These are phyloP conservation scores for Quercus lobata DNA, from an alignment of 331 rosid genomes.

Conservation along the genomic window DNA sequence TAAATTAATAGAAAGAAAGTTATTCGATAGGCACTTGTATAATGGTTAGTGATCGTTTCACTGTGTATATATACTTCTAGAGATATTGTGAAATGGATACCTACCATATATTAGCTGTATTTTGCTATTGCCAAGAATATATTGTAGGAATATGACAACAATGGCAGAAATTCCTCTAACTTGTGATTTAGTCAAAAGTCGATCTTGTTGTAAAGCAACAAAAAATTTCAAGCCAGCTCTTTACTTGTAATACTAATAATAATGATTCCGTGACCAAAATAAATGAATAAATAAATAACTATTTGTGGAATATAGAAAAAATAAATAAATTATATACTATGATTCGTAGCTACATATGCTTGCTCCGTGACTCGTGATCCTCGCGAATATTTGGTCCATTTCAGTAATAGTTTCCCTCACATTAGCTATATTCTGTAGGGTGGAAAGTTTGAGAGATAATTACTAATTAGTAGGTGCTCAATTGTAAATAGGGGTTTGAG, in stretches of 20 bases:
- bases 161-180: too few relatives aligned
- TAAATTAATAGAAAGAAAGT: too few relatives aligned
- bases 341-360: not conserved
- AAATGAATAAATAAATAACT: not conserved
- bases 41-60: too few relatives aligned
- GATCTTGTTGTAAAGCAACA: slow-evolving; percentile 10
- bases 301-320: not conserved
- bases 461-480: too few relatives aligned
- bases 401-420: not conserved
- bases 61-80: too few relatives aligned
- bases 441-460: too few relatives aligned
- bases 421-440: not conserved
- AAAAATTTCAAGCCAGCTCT: slow-evolving; percentile 15
- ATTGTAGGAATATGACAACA: too few relatives aligned
- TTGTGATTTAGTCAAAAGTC: not conserved
- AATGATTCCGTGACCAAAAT: slow-evolving; percentile 8
- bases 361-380: not conserved
- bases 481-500: too few relatives aligned
- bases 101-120: too few relatives aligned
- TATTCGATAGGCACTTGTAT: too few relatives aligned
- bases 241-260: not conserved
- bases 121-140: too few relatives aligned
- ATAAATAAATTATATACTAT: not conserved
- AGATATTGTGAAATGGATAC: too few relatives aligned
- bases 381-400: not conserved